Evolutionary conservation across 1,284 basidiomycete genomes (phyloP), one percentile per base, ranked within the genome.

Genomic region (Coriolopsis trogii): DNA sequence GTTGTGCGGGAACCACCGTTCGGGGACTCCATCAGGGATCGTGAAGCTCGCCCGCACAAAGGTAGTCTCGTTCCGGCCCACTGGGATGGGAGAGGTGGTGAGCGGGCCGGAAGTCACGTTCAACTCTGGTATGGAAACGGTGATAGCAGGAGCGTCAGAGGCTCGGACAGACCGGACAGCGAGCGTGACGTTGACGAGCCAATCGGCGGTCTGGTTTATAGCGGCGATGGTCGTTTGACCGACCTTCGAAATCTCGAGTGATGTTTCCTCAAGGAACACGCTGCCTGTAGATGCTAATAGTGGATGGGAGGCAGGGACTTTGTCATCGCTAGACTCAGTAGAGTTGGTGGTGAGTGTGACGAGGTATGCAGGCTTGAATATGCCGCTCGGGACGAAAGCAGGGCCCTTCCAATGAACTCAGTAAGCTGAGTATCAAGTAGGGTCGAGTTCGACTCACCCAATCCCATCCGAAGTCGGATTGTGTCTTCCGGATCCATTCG

Each of bases 391-490:
- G 5, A 82, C 75, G 53, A 84, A 83, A 0, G 79, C 82, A 31
- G 80, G 82, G 9, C 77, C 80, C 80, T 81, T 56, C 9, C 43
- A 12, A 42, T 23, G 15, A 28, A 21, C 33, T 46, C 16, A 56
- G 47, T 21, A 10, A 20, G n/a, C 30, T 18, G 23, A 4, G 13
- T 26, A 4, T 20, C 24, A 7, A 40, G n/a, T n/a, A 16, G 12
- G 24, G 24, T 6, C 15, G 36, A 8, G 21, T 7, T n/a, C 20
- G 16, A 54, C 68, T 40, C 49, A 82, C 79, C 80, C 79, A 82
- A 64, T 82, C 80, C 79, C 80, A 81, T 2, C 79, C 80, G 56
- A 81, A 83, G 62, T 83, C 80, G n/a, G 74, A 77, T 31, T 77
- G 70, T 13, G 75, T 72, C 65, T 84, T 82, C 3, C 80, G 73